Base-by-base conservation (phyloP, 768 basidiomycete species). In the Calocera viscosa region DNA sequence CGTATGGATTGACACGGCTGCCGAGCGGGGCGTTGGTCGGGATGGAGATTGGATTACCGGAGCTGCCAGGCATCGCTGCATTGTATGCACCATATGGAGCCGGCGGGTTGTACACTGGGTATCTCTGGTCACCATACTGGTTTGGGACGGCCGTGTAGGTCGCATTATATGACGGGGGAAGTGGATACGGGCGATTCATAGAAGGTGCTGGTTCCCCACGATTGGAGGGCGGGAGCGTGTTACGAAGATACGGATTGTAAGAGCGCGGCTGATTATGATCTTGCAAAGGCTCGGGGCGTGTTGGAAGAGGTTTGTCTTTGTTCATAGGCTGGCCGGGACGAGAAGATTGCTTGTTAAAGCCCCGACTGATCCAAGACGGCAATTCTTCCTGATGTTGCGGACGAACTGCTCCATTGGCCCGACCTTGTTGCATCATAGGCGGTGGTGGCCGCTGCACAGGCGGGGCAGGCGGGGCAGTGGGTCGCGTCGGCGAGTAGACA, bases 181-280 rank as follows among this genome's bases (percentile, higher is more conserved):
- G n/a, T n/a, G n/a, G n/a, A n/a, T n/a, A n/a, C n/a, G n/a, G n/a
- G n/a, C n/a, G n/a, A n/a, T n/a, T n/a, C n/a, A 26, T 26, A 38
- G 35, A 5, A 38, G 53, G 16, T 12, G 30, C 19, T 2, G 19
- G 26, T 11, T 28, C 22, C 10, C 14, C 53, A 10, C 30, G 53
- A 5, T 19, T 11, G 30, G 53, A 60, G 7, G 24, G 53, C 5
- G 53, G 53, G 10, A 60, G 2, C 5, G 11, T 5, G 30, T 60
- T 60, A 5, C 53, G 53, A 5, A 60, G 53, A 60, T 60, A 26
- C 26, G 53, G 53, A 22, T 60, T 60, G 53, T 60, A 60, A 30
- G 53, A 10, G 2, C 30, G 53, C 10, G 53, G 53, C 19, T 60
- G 53, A 60, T 60, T 26, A 22, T 28, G 53, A 30, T 60, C 53